Evolutionary conservation across 2,329 filamentous ascomycete genomes (phyloP), one percentile per base, ranked within the genome.

Genomic region (Pezicula rhizophila): DNA sequence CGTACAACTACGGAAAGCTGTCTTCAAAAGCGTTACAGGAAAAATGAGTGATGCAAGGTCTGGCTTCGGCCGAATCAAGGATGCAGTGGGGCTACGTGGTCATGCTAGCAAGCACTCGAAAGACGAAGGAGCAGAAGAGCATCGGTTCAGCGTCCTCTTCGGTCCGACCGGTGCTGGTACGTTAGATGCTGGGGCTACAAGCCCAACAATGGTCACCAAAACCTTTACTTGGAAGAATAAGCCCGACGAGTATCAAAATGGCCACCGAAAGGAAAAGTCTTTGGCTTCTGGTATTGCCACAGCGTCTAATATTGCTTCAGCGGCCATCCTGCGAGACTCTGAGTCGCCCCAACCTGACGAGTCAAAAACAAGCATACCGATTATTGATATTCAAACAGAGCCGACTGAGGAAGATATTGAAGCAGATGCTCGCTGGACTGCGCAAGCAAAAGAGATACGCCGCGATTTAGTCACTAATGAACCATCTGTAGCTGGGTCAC

Each of bases 61-160:
- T 48, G 89, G 90, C 0, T 77, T 96, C 48, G 87, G 87, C 2
- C 83, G 88, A 33, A 90, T 96, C 64, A 91, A 91, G 62, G 89
- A 92, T 62, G 89, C 84, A 2, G 86, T 96, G 33, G 87, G 88
- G 1, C 50, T 60, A 34, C 60, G 63, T 38, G 75, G 77, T 2
- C 79, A 84, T 51, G 59, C 62, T 42, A 74, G 66, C 55, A 75
- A 76, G 12, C 72, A 73, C n/a, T 82, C 79, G 4, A 78, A 71
- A 56, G 80, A 84, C 47, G 79, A 66, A 11, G 45, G 14, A 15
- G 37, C 45, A 39, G 59, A 58, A n/a, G 58, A 60, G 14, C 50
- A 34, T 20, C 47, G 48, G 20, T 18, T 48, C 18, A 48, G 48
- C 8, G 51, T 49, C 23, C 60, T 61, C 37, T 60, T 60, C 38